Evolutionary conservation across 805 yeast genomes (phyloP), one percentile per base, ranked within the genome.

Genomic region (Metschnikowia aberdeeniae): DNA sequence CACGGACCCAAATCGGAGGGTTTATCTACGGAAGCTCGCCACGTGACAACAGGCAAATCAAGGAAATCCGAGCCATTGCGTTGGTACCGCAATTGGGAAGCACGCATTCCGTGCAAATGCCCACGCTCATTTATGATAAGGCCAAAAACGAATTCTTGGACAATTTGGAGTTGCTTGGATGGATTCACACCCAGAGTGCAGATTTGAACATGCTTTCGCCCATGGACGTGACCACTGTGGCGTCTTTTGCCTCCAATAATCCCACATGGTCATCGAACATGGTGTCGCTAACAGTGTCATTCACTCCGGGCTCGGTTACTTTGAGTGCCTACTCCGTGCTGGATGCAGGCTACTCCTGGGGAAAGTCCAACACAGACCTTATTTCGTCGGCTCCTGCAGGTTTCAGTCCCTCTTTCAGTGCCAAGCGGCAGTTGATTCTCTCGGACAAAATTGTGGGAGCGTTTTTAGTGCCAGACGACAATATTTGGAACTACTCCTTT

Each of bases 401-500:
- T 0, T 89, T 78, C 64, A 72, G 77, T 2, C 70, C 82, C 0
- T 58, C 64, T 0, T 89, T 80, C 61, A 81, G 86, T 39, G 70
- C 65, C 32, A 75, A 73, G 54, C 75, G 84, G 4, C 96, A 89
- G 55, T 59, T 92, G 47, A 67, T 89, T 20, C 63, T 93, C 17
- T 81, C 96, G 0, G 92, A 82, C 49, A 72, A 82, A 46, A 75
- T 88, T 39, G 74, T 77, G 61, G 99, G 99, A 5, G 83, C 81
- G 52, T 90, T 88, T 64, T 61, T 88, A 63, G 95, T 89, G 1
- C 99, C 99, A 1, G 82, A 80, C 19, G 83, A 84, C 28, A 82
- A 80, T 46, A 61, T 89, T 27, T 93, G 99, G 99, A 93, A 93
- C 62, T 89, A 84, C 60, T 76, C 95, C 2, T 92, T 93, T 57